phyloP scores from a whole-genome alignment of 805 yeast genomes.

The Candida broadrunensis region DNA sequence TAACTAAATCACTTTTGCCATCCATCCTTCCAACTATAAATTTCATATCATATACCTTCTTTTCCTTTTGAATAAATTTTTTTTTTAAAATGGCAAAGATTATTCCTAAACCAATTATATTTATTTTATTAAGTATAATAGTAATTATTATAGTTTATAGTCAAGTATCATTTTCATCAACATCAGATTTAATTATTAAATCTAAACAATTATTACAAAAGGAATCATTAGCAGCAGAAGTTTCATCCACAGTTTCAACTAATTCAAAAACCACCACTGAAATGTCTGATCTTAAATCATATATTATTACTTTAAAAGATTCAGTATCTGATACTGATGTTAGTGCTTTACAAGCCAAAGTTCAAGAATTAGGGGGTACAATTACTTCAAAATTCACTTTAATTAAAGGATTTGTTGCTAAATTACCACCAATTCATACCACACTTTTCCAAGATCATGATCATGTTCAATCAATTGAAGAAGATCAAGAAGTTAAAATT shows the following conservation, averaged over 20 bases:
- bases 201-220: too few species aligned
- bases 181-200: not conserved
- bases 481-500: slow-evolving; percentile 62
- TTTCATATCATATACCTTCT: too few species aligned
- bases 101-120: too few species aligned
- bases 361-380: slow-evolving; percentile 55
- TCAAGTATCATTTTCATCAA: slow-evolving; percentile 1
- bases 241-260: too few species aligned
- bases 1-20: too few species aligned
- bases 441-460: slow-evolving; percentile 45
- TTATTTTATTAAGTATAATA: not conserved
- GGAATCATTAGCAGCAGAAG: too few species aligned
- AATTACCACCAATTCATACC: slow-evolving; percentile 54
- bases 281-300: slow-evolving; percentile 30
- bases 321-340: slow-evolving; percentile 38
- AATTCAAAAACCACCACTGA: too few species aligned
- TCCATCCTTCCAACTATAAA: too few species aligned
- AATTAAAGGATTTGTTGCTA: slow-evolving; percentile 65
- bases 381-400: slow-evolving; percentile 59
- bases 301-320: slow-evolving; percentile 48
- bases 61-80: too few species aligned
- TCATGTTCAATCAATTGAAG: slow-evolving; percentile 59
- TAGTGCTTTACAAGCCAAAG: slow-evolving; percentile 43
- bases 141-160: not conserved
- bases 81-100: too few species aligned